A percentile compares a stretch with the other conserved stretches of the same genome.
Conservation (phyloP, 2,329 filamentous ascomycete species). For the Aspergillus vadensis region DNA sequence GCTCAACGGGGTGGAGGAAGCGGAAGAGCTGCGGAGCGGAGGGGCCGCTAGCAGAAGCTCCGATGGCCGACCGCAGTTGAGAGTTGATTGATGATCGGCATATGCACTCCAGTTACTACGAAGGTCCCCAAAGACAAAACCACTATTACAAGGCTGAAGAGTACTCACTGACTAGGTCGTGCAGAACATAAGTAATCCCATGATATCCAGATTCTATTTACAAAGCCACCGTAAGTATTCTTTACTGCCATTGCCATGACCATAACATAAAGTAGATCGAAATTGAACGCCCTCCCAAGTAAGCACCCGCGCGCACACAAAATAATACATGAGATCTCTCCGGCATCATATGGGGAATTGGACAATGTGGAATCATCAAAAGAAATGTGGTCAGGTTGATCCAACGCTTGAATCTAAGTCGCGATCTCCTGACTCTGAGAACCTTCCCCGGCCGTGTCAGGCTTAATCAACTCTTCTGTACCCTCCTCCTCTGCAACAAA, state of each 20-base stretch:
- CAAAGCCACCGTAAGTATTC: slow-evolving; percentile 18
- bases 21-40: not conserved
- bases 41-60: not conserved
- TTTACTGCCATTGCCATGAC: slow-evolving; percentile 19
- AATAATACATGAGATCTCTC: slow-evolving; percentile 30
- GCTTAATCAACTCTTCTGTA: slow-evolving; percentile 72
- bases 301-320: slow-evolving; percentile 19
- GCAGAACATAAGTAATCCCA: slow-evolving; percentile 1
- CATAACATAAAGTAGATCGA: slow-evolving; percentile 13
- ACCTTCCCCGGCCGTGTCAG: slow-evolving; percentile 45
- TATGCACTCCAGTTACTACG: not conserved
- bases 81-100: not conserved
- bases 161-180: not conserved
- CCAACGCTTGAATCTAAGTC: slow-evolving; percentile 26
- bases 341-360: slow-evolving; percentile 13
- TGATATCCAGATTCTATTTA: slow-evolving; percentile 32
- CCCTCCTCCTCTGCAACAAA: slow-evolving; percentile 70
- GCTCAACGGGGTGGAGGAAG: not conserved
- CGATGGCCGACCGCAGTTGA: slow-evolving; percentile 5
- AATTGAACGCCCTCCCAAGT: slow-evolving; percentile 21
- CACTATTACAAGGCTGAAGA: not conserved
- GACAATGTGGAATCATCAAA: slow-evolving; percentile 7
- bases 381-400: not conserved
- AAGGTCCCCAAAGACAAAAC: not conserved
- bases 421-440: slow-evolving; percentile 35